Evolutionary conservation across 495 filamentous ascomycete genomes (phyloP).

Genomic region (Talaromyces thailandensis): DNA sequence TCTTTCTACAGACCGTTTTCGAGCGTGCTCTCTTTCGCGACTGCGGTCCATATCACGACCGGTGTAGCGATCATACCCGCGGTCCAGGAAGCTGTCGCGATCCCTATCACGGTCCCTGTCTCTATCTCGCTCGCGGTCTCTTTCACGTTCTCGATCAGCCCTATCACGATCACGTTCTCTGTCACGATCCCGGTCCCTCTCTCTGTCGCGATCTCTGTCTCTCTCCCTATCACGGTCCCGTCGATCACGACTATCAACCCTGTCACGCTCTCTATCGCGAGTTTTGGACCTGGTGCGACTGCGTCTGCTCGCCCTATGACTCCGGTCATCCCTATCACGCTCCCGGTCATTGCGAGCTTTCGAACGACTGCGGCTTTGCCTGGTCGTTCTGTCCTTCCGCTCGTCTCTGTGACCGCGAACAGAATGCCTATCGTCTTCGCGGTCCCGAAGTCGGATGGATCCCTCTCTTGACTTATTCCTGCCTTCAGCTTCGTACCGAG

Average conservation of each 20-base stretch:
- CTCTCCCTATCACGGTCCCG: slow-evolving; percentile 24
- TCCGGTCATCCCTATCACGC: slow-evolving; percentile 20
- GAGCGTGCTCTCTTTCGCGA: slow-evolving; percentile 7
- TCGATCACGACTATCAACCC: slow-evolving; percentile 1
- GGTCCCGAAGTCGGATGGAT: slow-evolving; percentile 27
- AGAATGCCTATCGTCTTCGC: slow-evolving; percentile 10
- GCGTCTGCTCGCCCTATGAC: slow-evolving; percentile 27
- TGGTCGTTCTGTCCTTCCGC: background rate
- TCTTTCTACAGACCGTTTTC: slow-evolving; percentile 4
- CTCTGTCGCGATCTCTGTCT: slow-evolving; percentile 21
- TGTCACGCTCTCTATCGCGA: slow-evolving; percentile 19
- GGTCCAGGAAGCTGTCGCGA: slow-evolving; percentile 8
- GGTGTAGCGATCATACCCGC: slow-evolving; percentile 5
- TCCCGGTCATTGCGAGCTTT: background rate
- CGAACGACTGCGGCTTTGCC: slow-evolving; percentile 1
- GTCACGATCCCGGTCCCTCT: slow-evolving; percentile 12
- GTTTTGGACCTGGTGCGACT: slow-evolving; percentile 32
- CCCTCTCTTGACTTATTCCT: slow-evolving; percentile 21
- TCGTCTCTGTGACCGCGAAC: slow-evolving; percentile 5
- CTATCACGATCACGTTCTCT: slow-evolving; percentile 15
- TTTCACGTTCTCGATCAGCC: slow-evolving; percentile 14
- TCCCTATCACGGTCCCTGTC: slow-evolving; percentile 13
- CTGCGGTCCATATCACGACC: slow-evolving; percentile 1
- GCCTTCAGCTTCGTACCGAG: slow-evolving; percentile 23
- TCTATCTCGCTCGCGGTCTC: slow-evolving; percentile 21